Base-by-base conservation (phyloP, 805 yeast genomes). In the Lachancea sp. region DNA sequence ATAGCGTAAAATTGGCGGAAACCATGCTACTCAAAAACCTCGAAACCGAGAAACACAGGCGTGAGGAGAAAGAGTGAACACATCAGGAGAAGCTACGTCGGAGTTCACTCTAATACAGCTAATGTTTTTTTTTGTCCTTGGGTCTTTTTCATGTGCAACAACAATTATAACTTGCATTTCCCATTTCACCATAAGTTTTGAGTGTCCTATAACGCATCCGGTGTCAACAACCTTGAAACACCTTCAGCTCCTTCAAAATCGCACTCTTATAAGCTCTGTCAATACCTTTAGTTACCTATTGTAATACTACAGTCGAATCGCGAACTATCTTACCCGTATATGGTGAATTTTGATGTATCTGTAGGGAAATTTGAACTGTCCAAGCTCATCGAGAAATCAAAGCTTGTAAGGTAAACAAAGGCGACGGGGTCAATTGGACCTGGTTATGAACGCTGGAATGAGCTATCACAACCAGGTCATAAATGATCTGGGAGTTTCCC, bases 21-120 rank as follows among this genome's bases (percentile, higher is more conserved):
- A 67, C 71, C 27, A 72, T 78, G 65, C 65, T 79, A 55, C 69
- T 75, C 50, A 79, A 74, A 56, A 79, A 79, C 50, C 66, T 78
- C 58, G 79, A 77, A 54, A 73, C 78, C 46, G 84, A 78, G 61
- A 75, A 73, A 55, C 73, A 71, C 53, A 75, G 82, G 63, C 69
- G 73, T 52, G 67, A 62, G 41, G 62, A 55, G 48, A 44, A 39
- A 39, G 44, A 46, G 8, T 27, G 25, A 36, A 22, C 36, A n/a
- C n/a, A n/a, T n/a, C n/a, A n/a, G n/a, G n/a, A n/a, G n/a, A n/a
- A n/a, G n/a, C n/a, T n/a, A n/a, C n/a, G n/a, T n/a, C n/a, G n/a
- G n/a, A n/a, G n/a, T n/a, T n/a, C n/a, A n/a, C n/a, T n/a, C n/a
- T n/a, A n/a, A n/a, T n/a, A n/a, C n/a, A n/a, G 8, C 25, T 22